Percentiles rank a stretch among this genome's conserved stretches.
phyloP scores from a whole-genome alignment of 2,329 filamentous ascomycete species.

The Pyricularia pennisetigena region DNA sequence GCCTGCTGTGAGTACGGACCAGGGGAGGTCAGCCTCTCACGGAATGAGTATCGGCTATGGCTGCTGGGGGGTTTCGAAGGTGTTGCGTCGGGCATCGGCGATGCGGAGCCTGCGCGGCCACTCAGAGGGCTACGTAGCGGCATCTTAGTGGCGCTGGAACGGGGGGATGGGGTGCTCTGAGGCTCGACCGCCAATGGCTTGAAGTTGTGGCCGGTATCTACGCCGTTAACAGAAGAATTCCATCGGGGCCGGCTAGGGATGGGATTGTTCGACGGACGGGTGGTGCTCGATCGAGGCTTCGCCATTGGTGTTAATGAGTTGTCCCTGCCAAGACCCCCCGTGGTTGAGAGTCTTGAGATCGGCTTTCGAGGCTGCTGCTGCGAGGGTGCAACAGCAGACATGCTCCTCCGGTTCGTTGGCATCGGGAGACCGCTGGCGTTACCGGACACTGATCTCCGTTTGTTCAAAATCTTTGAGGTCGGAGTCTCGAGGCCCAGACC shows the following conservation, averaged over 20 bases:
- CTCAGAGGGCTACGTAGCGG: slow-evolving; percentile 39
- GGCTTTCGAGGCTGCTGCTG: slow-evolving; percentile 25
- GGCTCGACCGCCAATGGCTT: slow-evolving; percentile 39
- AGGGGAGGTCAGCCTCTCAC: slow-evolving; percentile 40
- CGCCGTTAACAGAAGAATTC: slow-evolving; percentile 57
- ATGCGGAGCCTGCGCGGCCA: slow-evolving; percentile 33
- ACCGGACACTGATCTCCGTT: slow-evolving; percentile 35
- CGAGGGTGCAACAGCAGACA: slow-evolving; percentile 25
- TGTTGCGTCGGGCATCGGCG: slow-evolving; percentile 34
- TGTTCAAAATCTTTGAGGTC: slow-evolving; percentile 18
- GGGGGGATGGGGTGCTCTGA: slow-evolving; percentile 50
- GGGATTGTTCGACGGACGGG: slow-evolving; percentile 32
- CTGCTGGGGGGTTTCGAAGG: slow-evolving; percentile 29
- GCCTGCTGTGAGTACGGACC: slow-evolving; percentile 34
- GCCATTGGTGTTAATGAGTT: slow-evolving; percentile 40
- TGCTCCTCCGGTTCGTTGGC: slow-evolving; percentile 33
- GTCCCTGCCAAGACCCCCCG: slow-evolving; percentile 21
- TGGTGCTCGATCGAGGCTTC: slow-evolving; percentile 20
- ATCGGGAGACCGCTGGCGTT: slow-evolving; percentile 34
- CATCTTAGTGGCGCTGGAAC: slow-evolving; percentile 35
- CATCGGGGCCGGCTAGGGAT: slow-evolving; percentile 56
- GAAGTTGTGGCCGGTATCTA: slow-evolving; percentile 60
- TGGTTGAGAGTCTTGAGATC: slow-evolving; percentile 34
- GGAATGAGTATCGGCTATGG: slow-evolving; percentile 38
- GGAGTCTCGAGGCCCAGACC: slow-evolving; percentile 42